Conservation (phyloP, 129 eudicot species). For the Lactuca sativa region DNA sequence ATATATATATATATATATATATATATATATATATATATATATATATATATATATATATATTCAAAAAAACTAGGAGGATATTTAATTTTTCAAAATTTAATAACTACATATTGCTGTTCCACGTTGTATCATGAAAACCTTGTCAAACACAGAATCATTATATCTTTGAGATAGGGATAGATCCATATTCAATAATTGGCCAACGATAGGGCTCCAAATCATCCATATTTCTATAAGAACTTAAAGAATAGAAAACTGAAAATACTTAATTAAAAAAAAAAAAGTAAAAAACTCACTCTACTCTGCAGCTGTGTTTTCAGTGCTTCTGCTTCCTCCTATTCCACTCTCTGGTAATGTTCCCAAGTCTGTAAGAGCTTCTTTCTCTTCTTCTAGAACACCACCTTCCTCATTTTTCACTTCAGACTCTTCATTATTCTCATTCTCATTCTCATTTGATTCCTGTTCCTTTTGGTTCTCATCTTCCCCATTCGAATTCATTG, state of each 20-base stretch:
- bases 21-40: no score
- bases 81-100: no score
- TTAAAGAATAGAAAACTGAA: background rate
- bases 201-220: no score
- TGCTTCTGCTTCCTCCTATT: constrained; percentile 28
- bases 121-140: background rate
- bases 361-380: constrained; percentile 46
- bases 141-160: background rate
- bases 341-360: constrained; percentile 47
- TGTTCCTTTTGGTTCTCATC: constrained; percentile 4
- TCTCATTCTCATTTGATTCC: background rate
- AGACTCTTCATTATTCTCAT: constrained; percentile 1
- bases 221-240: constrained; percentile 6
- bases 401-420: constrained; percentile 9
- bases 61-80: no score
- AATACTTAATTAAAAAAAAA: background rate
- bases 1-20: no score
- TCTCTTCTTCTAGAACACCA: constrained; percentile 39
- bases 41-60: no score
- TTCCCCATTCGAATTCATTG: background rate
- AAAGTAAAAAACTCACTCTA: constrained; percentile 4
- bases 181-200: no score
- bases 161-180: no score
- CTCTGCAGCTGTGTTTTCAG: constrained; percentile 47
- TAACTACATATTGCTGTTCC: no score